phyloP scores from a whole-genome alignment of 495 filamentous ascomycete species.

The Penicillium coprophilum region DNA sequence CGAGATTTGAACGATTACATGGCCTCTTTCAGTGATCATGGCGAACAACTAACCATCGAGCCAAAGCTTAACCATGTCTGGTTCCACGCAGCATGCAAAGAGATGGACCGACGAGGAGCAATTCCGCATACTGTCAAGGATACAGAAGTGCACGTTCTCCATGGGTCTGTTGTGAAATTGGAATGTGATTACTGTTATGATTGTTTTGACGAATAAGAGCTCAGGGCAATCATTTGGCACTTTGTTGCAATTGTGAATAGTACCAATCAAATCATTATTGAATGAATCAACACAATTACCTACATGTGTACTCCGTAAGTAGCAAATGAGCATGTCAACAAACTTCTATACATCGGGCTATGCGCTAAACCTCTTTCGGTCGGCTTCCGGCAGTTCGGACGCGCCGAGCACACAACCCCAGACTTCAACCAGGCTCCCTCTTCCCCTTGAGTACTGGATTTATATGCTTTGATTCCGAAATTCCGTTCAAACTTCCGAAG shows the following conservation, averaged over 20 bases:
- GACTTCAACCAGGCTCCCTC: constrained; percentile 1
- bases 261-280: not conserved
- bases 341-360: not conserved
- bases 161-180: constrained; percentile 20
- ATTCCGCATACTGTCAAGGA: constrained; percentile 29
- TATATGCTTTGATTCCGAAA: not conserved
- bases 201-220: not conserved
- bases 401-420: constrained; percentile 6
- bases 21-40: not conserved
- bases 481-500: not conserved
- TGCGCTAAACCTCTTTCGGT: constrained; percentile 4
- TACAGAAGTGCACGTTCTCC: constrained; percentile 23
- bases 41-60: not conserved
- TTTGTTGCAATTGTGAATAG: not conserved
- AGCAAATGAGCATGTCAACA: no score
- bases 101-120: constrained; percentile 24
- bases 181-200: constrained; percentile 27
- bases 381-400: constrained; percentile 24
- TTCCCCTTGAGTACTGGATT: not conserved
- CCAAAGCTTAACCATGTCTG: constrained; percentile 27
- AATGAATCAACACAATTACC: not conserved
- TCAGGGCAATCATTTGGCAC: not conserved
- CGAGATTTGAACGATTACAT: constrained; percentile 26
- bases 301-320: no score
- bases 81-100: constrained; percentile 30